Evolutionary conservation across 345 rosid species (phyloP).

Genomic region (Geranium brycei): DNA sequence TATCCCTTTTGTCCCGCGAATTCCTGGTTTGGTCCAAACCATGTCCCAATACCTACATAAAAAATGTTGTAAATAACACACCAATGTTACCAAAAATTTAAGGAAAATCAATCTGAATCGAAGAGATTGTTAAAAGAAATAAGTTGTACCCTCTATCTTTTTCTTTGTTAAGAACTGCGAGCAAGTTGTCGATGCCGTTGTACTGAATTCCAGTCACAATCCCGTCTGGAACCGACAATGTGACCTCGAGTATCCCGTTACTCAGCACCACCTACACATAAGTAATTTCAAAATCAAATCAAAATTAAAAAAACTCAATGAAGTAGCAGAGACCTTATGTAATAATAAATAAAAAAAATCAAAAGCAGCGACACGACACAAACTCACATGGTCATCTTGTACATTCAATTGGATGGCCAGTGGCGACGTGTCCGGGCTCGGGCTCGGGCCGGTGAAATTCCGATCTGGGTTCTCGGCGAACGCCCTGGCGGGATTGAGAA

Average conservation of each 20-base stretch:
- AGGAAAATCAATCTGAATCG: no score
- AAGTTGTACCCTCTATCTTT: conserved; percentile 54
- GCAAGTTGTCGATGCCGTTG: conserved; percentile 55
- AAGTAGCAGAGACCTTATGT: no score
- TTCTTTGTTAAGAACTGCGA: conserved; percentile 61
- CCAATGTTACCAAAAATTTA: no score
- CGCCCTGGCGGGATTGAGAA: neutral
- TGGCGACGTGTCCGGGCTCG: no score
- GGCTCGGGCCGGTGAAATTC: neutral
- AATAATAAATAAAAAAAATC: no score
- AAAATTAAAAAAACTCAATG: no score
- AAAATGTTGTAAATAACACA: no score
- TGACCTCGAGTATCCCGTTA: conserved; percentile 57
- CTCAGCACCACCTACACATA: conserved; percentile 48
- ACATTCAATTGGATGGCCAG: neutral
- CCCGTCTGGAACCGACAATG: conserved; percentile 60
- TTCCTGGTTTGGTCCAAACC: conserved; percentile 9
- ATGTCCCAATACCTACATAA: conserved; percentile 15
- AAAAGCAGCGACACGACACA: neutral
- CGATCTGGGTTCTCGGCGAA: neutral
- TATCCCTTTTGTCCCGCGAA: conserved; percentile 23
- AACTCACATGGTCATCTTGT: neutral
- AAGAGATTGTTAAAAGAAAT: no score
- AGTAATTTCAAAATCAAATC: no score
- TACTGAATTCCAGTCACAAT: conserved; percentile 52